Percentiles rank a stretch among this genome's conserved stretches.
Conservation (phyloP, 805 yeast genomes). For the Suhomyces kilbournensis region DNA sequence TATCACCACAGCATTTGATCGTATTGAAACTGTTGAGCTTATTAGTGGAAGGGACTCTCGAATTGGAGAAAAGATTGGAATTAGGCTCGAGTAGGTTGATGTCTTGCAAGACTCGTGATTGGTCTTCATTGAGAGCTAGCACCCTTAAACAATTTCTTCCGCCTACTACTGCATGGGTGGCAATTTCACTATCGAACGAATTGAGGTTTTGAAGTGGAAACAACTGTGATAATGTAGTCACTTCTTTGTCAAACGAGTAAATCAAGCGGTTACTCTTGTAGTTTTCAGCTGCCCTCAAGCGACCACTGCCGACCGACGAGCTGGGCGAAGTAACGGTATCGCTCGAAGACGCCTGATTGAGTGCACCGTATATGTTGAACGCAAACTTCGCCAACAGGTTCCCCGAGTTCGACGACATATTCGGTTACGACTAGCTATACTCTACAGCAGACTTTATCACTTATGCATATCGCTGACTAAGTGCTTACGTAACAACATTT, state of each 20-base stretch:
- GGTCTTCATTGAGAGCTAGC: slow-evolving; percentile 30
- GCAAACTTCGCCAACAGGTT: slow-evolving; percentile 51
- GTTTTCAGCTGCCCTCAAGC: slow-evolving; percentile 9
- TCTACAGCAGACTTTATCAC: neutral
- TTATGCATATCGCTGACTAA: neutral
- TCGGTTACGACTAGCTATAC: neutral
- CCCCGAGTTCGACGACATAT: slow-evolving; percentile 7
- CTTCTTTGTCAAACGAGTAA: slow-evolving; percentile 21
- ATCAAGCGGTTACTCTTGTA: slow-evolving; percentile 12
- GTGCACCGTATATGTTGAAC: slow-evolving; percentile 54
- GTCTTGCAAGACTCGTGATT: slow-evolving; percentile 31
- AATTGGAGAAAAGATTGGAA: slow-evolving; percentile 10
- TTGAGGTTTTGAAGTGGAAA: slow-evolving; percentile 13
- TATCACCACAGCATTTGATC: slow-evolving; percentile 29
- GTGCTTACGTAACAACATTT: neutral
- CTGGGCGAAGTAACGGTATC: slow-evolving; percentile 12
- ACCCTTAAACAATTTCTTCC: slow-evolving; percentile 41
- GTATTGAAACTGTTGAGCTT: slow-evolving; percentile 38
- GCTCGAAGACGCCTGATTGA: slow-evolving; percentile 14
- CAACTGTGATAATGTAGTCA: slow-evolving; percentile 24
- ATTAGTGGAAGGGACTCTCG: slow-evolving; percentile 14
- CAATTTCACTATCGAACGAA: slow-evolving; percentile 10
- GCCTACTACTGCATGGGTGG: slow-evolving; percentile 38
- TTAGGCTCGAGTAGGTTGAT: slow-evolving; percentile 29
- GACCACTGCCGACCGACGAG: slow-evolving; percentile 15